These are phyloP conservation scores for Schizochytrium sp. DNA, from an alignment of 108 stramenopile species.

Conservation along the genomic window DNA sequence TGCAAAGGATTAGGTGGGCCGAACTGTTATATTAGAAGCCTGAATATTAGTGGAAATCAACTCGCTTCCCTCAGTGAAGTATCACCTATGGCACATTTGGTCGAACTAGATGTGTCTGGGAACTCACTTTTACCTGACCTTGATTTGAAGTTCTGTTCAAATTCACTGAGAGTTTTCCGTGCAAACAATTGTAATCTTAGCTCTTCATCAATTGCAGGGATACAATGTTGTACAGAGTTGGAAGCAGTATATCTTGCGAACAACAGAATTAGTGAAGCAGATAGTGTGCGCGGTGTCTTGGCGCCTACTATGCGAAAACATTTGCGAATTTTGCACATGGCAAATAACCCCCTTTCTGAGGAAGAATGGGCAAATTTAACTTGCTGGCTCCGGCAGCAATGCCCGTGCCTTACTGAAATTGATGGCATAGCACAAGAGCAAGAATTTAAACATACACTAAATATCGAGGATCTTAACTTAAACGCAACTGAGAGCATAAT, in stretches of 20 bases:
- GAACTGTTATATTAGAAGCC: no score
- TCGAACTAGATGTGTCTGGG: no score
- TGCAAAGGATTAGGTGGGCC: no score
- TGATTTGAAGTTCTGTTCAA: no score
- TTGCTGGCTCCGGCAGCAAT: not conserved
- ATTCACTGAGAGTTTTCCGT: not conserved
- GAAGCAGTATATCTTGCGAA: not conserved
- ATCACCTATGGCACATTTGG: no score
- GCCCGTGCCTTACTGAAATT: conserved; percentile 43
- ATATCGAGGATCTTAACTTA: not conserved
- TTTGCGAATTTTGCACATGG: not conserved
- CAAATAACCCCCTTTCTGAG: not conserved
- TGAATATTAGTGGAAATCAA: no score
- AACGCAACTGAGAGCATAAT: not conserved
- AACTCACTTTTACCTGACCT: no score
- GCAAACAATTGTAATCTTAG: conserved; percentile 19
- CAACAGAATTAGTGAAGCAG: not conserved
- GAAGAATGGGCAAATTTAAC: not conserved
- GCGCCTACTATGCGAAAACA: not conserved
- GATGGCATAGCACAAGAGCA: not conserved
- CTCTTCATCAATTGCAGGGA: not conserved
- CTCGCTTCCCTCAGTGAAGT: no score
- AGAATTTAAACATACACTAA: not conserved
- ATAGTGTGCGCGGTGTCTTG: not conserved
- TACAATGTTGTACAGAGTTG: not conserved